Evolutionary conservation across 2,329 filamentous ascomycete species (phyloP), one percentile per base, ranked within the genome.

Genomic region (Apiospora phragmitis): DNA sequence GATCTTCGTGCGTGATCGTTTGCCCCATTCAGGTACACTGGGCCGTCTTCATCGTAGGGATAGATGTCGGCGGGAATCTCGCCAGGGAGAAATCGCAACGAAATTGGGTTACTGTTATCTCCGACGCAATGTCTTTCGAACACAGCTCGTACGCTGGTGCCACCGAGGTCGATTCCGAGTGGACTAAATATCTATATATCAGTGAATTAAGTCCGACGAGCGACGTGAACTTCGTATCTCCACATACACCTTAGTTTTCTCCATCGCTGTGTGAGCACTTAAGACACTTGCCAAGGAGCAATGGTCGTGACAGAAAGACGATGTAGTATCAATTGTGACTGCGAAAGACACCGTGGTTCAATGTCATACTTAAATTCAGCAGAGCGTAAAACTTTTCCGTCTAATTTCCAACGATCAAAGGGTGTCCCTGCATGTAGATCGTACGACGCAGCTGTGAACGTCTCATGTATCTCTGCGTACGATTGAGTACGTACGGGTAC

Each of bases 81-180:
- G 32, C 73, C 71, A 3, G 32, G 49, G 12, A 45, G 66, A n/a
- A 62, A 71, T 38, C 69, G 69, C 9, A 41, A 0, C 35, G 42
- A 38, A 38, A 5, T 16, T 18, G 26, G 5, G 29, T 70, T 24
- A 24, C 9, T 11, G 26, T 24, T 38, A 3, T 70, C 73, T 16
- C 71, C 69, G 14, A 74, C 43, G 21, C 32, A 35, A 7, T 65
- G 47, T 18, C 35, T 45, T 18, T 35, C 70, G 21, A 75, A 41
- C 26, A 45, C 72, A n/a, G 71, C 73, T 68, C 74, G 66, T 1
- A 69, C 69, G 41, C 73, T 74, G 12, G 73, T 75, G 67, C 73
- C 74, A 14, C 74, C 74, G 24, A 74, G 43, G 65, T 75, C 74
- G 18, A 75, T 70, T 9, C 69, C 74, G n/a, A 76, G 67, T 7